Percentiles rank a stretch among this genome's conserved stretches.
These are phyloP conservation scores for Citrullus colocynthis DNA, from an alignment of 306 rosid species.

Conservation along the genomic window DNA sequence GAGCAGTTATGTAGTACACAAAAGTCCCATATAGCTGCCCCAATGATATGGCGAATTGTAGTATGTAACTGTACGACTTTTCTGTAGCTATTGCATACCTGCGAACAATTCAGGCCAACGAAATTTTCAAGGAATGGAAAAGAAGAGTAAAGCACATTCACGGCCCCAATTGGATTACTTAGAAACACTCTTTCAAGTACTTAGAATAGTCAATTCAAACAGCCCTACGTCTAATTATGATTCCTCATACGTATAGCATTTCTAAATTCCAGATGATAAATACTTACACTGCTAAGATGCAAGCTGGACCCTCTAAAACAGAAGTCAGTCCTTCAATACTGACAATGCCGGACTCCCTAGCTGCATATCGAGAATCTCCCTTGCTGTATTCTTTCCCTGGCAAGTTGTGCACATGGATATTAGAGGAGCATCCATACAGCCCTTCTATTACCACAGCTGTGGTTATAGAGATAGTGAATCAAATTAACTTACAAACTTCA, in stretches of 20 bases:
- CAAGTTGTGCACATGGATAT: slow-evolving; percentile 1
- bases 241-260: not conserved
- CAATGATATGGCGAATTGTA: slow-evolving; percentile 73
- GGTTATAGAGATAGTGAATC: not conserved
- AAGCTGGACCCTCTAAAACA: slow-evolving; percentile 75
- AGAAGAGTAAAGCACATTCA: too few relatives aligned
- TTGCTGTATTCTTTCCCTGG: slow-evolving; percentile 98
- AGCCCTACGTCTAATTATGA: too few relatives aligned
- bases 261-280: not conserved
- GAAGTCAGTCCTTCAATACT: slow-evolving; percentile 66
- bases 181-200: too few relatives aligned
- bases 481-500: slow-evolving; percentile 70
- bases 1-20: slow-evolving; percentile 54
- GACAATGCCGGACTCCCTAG: slow-evolving; percentile 56
- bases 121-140: not conserved
- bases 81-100: slow-evolving; percentile 68
- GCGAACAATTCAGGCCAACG: slow-evolving; percentile 13
- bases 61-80: slow-evolving; percentile 64
- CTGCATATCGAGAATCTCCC: slow-evolving; percentile 91
- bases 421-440: not conserved
- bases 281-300: slow-evolving; percentile 77
- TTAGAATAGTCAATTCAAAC: too few relatives aligned
- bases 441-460: not conserved
- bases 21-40: slow-evolving; percentile 76
- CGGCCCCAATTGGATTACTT: too few relatives aligned